Evolutionary conservation across 108 stramenopile species (phyloP), one percentile per base, ranked within the genome.

Genomic region (Cyclotella sp.): DNA sequence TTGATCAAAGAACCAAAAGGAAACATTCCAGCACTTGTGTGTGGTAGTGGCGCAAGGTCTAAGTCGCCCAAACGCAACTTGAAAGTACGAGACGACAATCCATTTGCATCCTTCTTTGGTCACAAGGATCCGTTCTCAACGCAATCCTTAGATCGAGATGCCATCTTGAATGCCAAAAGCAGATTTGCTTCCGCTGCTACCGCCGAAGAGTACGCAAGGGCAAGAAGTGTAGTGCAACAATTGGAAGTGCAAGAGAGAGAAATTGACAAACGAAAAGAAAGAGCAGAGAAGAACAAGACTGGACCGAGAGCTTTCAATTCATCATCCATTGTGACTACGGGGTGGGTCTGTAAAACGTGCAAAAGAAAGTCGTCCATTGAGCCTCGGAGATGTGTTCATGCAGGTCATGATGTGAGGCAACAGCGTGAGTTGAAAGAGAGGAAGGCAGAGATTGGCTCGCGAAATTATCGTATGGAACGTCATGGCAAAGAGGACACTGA

Each of bases 141-240:
- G 27, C 52, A 34, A 21, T 19, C 24, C 27, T 39, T 40, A 9
- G 72, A 83, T 53, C 44, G 68, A 45, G 60, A 74, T 18, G 65
- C 77, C 63, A 73, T 90, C 45, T 52, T 86, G 18, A 67, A 67
- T 39, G 82, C 92, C 26, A 90, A 88, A 67, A 95, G 94, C 65
- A 69, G 72, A n/a, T 95, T 90, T 70, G 89, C 87, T 3, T 58
- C 43, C 45, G 91, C 91, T 62, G 88, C 83, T 27, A 73, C 81
- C 4, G 94, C 94, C 1, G 87, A 90, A 64, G 89, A 86, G 58
- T 95, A 92, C 64, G 90, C 88, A 57, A 62, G 74, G 51, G 86
- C 79, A 30, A 78, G 94, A 14, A 76, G 68, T 11, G 77, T 63
- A 15, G 28, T 95, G 8, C 73, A 76, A 16, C 92, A 90, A 62